Conservation (phyloP, 2,329 filamentous ascomycete species). For the Xylaria polymorpha region DNA sequence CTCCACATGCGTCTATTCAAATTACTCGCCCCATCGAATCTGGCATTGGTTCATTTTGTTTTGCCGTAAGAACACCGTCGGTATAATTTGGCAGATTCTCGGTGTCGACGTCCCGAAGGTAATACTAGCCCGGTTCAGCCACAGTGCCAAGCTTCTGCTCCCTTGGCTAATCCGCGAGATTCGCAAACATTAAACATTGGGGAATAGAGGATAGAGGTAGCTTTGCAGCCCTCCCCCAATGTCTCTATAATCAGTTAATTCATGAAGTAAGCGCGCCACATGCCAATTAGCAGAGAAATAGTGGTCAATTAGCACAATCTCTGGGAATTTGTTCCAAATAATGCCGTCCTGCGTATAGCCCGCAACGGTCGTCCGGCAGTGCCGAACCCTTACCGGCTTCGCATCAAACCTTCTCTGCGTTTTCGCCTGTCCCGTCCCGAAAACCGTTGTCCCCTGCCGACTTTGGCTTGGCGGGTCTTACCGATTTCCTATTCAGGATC, state of each 20-base stretch:
- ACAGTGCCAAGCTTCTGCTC: constrained; percentile 28
- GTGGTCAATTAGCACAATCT: constrained; percentile 18
- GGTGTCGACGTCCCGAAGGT: constrained; percentile 30
- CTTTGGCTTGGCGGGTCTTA: constrained; percentile 42
- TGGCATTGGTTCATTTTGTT: neutral
- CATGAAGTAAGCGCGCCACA: constrained; percentile 1
- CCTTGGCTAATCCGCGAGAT: constrained; percentile 28
- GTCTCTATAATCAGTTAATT: constrained; percentile 17
- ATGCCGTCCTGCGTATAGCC: constrained; percentile 17
- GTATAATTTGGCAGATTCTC: constrained; percentile 12
- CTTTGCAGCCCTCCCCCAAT: constrained; percentile 10
- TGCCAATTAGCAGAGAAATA: constrained; percentile 28
- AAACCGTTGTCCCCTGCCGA: constrained; percentile 42
- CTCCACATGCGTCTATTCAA: constrained; percentile 4
- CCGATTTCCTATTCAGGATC: constrained; percentile 37
- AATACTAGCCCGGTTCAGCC: constrained; percentile 21
- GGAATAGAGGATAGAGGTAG: constrained; percentile 6
- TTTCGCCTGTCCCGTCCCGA: constrained; percentile 45
- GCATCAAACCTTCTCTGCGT: constrained; percentile 26
- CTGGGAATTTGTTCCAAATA: constrained; percentile 26
- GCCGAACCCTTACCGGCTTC: constrained; percentile 39
- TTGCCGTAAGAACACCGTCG: constrained; percentile 1
- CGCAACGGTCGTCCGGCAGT: constrained; percentile 42
- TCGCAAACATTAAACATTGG: constrained; percentile 22
- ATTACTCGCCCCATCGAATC: constrained; percentile 3